These are phyloP conservation scores for Pythium scleroteichum DNA, from an alignment of 352 stramenopile species.

Conservation along the genomic window DNA sequence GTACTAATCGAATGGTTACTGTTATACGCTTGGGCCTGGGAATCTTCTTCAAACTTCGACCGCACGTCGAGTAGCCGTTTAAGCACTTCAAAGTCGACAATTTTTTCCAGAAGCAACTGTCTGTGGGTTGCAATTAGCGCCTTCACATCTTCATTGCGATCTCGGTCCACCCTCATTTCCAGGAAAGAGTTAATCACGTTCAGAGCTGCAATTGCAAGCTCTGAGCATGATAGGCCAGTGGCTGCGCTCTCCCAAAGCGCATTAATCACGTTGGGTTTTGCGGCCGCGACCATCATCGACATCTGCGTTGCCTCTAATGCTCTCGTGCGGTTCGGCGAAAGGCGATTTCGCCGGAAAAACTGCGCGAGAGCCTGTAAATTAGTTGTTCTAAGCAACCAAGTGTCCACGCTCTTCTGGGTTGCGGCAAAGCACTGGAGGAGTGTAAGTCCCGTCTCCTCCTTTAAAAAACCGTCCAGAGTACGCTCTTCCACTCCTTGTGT, in stretches of 20 bases:
- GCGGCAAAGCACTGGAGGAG: slow-evolving; percentile 10
- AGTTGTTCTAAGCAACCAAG: slow-evolving; percentile 36
- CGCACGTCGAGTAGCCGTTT: slow-evolving; percentile 24
- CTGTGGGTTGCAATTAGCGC: slow-evolving; percentile 37
- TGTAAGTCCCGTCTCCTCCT: slow-evolving; percentile 36
- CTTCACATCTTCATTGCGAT: slow-evolving; percentile 22
- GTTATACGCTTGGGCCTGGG: not conserved
- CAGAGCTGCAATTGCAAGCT: slow-evolving; percentile 52
- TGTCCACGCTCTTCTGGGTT: not conserved
- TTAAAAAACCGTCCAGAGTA: slow-evolving; percentile 40
- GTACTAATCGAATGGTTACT: not conserved
- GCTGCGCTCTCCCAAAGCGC: slow-evolving; percentile 45
- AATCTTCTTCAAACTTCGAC: slow-evolving; percentile 13
- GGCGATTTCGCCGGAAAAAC: slow-evolving; percentile 49
- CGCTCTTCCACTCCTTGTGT: slow-evolving; percentile 35
- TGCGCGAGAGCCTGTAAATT: slow-evolving; percentile 54
- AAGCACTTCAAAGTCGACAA: slow-evolving; percentile 35
- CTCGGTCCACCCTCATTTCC: slow-evolving; percentile 38
- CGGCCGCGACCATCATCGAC: slow-evolving; percentile 39
- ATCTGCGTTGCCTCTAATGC: slow-evolving; percentile 31
- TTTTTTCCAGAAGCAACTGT: slow-evolving; percentile 38
- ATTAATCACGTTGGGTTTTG: slow-evolving; percentile 39
- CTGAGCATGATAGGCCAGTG: slow-evolving; percentile 11
- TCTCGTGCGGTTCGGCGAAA: not conserved
- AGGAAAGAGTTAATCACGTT: slow-evolving; percentile 71